Base-by-base conservation (phyloP, 2,329 filamentous ascomycete genomes). In the Sarocladiaceae sp. region DNA sequence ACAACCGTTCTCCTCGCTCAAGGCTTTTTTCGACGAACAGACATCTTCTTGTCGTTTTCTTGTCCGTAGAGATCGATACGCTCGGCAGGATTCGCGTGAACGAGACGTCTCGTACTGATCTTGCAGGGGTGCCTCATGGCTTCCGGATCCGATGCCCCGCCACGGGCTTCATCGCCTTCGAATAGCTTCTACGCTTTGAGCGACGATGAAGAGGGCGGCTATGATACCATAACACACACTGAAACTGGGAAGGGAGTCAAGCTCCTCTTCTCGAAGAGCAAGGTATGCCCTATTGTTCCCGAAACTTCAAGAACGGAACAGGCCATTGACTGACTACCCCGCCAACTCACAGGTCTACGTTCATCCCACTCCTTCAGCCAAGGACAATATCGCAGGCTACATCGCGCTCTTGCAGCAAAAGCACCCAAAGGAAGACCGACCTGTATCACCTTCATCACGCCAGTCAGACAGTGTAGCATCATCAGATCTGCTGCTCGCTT, bases 381-480 rank as follows among this genome's bases (percentile, higher is more conserved):
- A 90, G 68, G 93, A 98, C 69, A 98, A 98, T 54, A 94, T 98
- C 45, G 73, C 88, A 3, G 93, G 93, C 35, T 98, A 93, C 62
- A 83, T 98, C 54, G 91, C 93, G 15, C 75, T 98, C 2, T 73
- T 98, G 12, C 88, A 98, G 63, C 91, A 98, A 61, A 95, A 94
- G 61, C 73, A 73, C 0, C 61, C 68, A 24, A 56, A 51, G 46
- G 59, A 58, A 53, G 70, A 27, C 61, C 73, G 43, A 64, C 59
- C 59, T 10, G 50, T 58, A 15, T 59, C 61, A 3, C 56, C 62
- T 4, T 59, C 60, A 5, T 46, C 47, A 3, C 29, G 51, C 18
- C 56, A 59, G 16, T 63, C 65, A 43, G 67, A 52, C 2, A 54
- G 72, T 11, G 70, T 76, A 43, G 67, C 73, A 42, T 75, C 84